A percentile compares a stretch with the other conserved stretches of the same genome.
Conservation (phyloP, 2,329 filamentous ascomycete genomes). For the Hansfordia pulvinata region DNA sequence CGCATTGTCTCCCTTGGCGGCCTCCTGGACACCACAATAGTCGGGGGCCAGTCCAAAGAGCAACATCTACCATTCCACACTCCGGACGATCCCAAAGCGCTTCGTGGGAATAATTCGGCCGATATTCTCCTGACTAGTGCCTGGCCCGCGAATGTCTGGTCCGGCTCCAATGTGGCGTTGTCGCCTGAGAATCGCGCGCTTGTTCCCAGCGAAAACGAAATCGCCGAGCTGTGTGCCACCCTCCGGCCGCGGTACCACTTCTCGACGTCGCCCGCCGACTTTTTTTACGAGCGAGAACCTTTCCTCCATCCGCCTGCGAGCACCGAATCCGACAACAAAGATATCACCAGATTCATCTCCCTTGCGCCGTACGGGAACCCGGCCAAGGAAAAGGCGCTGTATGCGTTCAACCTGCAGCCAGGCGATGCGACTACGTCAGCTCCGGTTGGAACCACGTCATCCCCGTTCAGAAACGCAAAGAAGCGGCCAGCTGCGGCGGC, state of each 20-base stretch:
- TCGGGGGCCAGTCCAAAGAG: slow-evolving; percentile 52
- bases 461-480: slow-evolving; percentile 48
- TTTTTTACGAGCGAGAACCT: slow-evolving; percentile 83
- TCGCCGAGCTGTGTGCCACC: slow-evolving; percentile 65
- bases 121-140: slow-evolving; percentile 80
- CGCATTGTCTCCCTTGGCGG: slow-evolving; percentile 82
- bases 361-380: slow-evolving; percentile 66
- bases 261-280: slow-evolving; percentile 47
- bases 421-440: slow-evolving; percentile 45
- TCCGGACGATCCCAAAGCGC: slow-evolving; percentile 58
- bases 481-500: slow-evolving; percentile 39
- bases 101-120: slow-evolving; percentile 63
- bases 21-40: slow-evolving; percentile 44
- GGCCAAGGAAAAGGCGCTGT: slow-evolving; percentile 67
- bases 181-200: slow-evolving; percentile 35
- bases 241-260: slow-evolving; percentile 92
- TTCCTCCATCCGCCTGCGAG: slow-evolving; percentile 55
- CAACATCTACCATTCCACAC: slow-evolving; percentile 69
- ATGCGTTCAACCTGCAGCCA: slow-evolving; percentile 61
- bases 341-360: slow-evolving; percentile 80
- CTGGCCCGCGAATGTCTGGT: slow-evolving; percentile 68
- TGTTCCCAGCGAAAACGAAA: slow-evolving; percentile 43
- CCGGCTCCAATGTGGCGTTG: slow-evolving; percentile 51
- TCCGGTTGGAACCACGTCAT: slow-evolving; percentile 59
- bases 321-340: slow-evolving; percentile 32